Evolutionary conservation across 805 yeast genomes (phyloP).

Genomic region (Kuraishia capsulata): DNA sequence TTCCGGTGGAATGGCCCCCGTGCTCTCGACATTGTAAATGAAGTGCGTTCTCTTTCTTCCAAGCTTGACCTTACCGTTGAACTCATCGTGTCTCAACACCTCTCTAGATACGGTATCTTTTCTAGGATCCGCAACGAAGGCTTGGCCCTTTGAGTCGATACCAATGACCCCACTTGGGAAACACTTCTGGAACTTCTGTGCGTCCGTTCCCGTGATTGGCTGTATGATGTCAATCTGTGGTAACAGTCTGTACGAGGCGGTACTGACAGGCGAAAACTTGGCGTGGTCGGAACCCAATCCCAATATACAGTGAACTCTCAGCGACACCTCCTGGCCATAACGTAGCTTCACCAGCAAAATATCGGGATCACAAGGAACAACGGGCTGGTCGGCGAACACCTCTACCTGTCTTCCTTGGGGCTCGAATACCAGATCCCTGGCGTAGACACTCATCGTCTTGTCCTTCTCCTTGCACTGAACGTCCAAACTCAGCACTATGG

Average conservation of each 20-base stretch:
- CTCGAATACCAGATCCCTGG: slow-evolving; percentile 80
- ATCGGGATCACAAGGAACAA: slow-evolving; percentile 78
- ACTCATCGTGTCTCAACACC: slow-evolving; percentile 88
- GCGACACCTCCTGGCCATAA: slow-evolving; percentile 93
- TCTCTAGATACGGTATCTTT: slow-evolving; percentile 96
- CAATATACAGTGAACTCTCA: slow-evolving; percentile 82
- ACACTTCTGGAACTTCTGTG: slow-evolving; percentile 74
- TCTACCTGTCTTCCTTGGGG: slow-evolving; percentile 86
- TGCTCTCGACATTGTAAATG: slow-evolving; percentile 87
- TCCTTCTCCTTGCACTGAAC: slow-evolving; percentile 82
- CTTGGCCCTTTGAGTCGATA: slow-evolving; percentile 56
- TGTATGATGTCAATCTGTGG: slow-evolving; percentile 74
- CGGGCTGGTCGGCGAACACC: slow-evolving; percentile 55
- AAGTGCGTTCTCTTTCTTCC: slow-evolving; percentile 92
- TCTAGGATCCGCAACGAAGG: slow-evolving; percentile 81
- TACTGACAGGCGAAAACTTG: slow-evolving; percentile 93
- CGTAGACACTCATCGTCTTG: slow-evolving; percentile 80
- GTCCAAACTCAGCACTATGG: slow-evolving; percentile 74
- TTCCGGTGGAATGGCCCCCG: slow-evolving; percentile 96
- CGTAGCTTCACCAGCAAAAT: slow-evolving; percentile 85
- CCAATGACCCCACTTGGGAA: slow-evolving; percentile 92
- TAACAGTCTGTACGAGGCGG: slow-evolving; percentile 89
- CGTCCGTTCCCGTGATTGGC: slow-evolving; percentile 71
- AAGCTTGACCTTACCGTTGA: slow-evolving; percentile 77
- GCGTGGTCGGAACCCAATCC: slow-evolving; percentile 96